Conservation (phyloP, 768 basidiomycete species). For the Kwoniella europaea region DNA sequence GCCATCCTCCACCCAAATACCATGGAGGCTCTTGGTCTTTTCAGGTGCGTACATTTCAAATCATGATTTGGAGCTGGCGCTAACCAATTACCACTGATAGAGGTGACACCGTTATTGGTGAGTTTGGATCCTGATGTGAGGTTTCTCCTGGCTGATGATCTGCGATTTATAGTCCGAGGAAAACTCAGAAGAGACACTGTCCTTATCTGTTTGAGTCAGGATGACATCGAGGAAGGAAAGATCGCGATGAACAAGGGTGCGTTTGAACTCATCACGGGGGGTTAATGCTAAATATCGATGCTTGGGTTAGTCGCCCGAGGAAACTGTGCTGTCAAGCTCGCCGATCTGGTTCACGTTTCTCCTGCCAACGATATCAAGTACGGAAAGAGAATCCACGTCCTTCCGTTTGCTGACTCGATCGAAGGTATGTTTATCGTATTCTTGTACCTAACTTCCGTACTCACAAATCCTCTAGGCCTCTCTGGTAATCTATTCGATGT, state of each 20-base stretch:
- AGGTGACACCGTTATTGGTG: slow-evolving; percentile 96
- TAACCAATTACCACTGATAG: slow-evolving; percentile 19
- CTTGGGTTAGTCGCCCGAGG: slow-evolving; percentile 80
- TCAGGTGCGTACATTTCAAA: slow-evolving; percentile 63
- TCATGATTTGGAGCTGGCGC: too few relatives aligned
- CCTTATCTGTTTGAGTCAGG: slow-evolving; percentile 91
- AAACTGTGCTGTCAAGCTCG: slow-evolving; percentile 96
- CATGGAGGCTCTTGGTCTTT: slow-evolving; percentile 90
- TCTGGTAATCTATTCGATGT: slow-evolving; percentile 99
- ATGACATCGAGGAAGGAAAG: slow-evolving; percentile 96
- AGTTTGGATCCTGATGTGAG: slow-evolving; percentile 30
- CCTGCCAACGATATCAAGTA: slow-evolving; percentile 98
- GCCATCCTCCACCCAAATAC: slow-evolving; percentile 94
- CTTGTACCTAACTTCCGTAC: neutral
- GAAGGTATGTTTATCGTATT: slow-evolving; percentile 66
- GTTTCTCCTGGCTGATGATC: neutral
- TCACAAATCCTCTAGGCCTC: slow-evolving; percentile 60
- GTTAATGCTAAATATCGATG: too few relatives aligned
- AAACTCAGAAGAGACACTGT: slow-evolving; percentile 98
- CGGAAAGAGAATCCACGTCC: slow-evolving; percentile 90
- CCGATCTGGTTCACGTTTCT: slow-evolving; percentile 93
- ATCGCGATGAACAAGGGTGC: slow-evolving; percentile 93
- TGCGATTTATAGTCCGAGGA: slow-evolving; percentile 65
- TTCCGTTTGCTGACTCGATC: slow-evolving; percentile 97
- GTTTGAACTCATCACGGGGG: slow-evolving; percentile 6